Percentiles rank a stretch among this genome's conserved stretches.
Conservation (phyloP, 768 basidiomycete species). For the Cyclocybe aegerita region DNA sequence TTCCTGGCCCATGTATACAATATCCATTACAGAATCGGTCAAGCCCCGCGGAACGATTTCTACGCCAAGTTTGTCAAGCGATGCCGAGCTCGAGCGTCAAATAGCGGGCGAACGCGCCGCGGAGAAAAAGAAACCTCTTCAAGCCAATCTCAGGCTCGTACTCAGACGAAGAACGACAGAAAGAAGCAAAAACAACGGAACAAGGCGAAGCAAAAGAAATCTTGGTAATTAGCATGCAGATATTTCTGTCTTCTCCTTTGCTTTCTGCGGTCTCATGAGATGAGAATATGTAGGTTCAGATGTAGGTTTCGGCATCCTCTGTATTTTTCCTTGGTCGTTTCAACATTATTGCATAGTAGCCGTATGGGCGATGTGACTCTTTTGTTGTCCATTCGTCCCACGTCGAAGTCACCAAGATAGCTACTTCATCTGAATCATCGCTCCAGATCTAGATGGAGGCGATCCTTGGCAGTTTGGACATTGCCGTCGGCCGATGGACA, state of each 20-base stretch:
- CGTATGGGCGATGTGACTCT: too few relatives aligned
- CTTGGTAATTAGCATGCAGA: background rate
- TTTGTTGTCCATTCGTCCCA: too few relatives aligned
- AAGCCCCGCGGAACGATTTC: background rate
- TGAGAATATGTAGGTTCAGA: too few relatives aligned
- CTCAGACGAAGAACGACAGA: background rate
- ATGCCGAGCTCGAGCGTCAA: background rate
- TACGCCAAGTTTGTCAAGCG: background rate
- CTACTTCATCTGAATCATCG: too few relatives aligned
- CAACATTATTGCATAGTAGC: too few relatives aligned
- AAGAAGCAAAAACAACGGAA: slow-evolving; percentile 6
- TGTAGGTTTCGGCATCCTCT: too few relatives aligned
- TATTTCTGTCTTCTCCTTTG: background rate
- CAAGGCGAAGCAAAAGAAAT: slow-evolving; percentile 6
- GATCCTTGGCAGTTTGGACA: too few relatives aligned
- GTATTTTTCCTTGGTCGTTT: too few relatives aligned
- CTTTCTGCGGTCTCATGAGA: background rate
- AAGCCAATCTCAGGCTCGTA: too few relatives aligned
- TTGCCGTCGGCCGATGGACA: too few relatives aligned
- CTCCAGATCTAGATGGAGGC: too few relatives aligned
- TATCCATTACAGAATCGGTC: background rate
- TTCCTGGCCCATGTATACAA: background rate
- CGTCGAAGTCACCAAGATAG: too few relatives aligned
- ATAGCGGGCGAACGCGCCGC: background rate
- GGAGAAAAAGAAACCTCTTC: background rate